Conservation (phyloP, 2,329 filamentous ascomycete genomes). For the Claviceps lovelessii region DNA sequence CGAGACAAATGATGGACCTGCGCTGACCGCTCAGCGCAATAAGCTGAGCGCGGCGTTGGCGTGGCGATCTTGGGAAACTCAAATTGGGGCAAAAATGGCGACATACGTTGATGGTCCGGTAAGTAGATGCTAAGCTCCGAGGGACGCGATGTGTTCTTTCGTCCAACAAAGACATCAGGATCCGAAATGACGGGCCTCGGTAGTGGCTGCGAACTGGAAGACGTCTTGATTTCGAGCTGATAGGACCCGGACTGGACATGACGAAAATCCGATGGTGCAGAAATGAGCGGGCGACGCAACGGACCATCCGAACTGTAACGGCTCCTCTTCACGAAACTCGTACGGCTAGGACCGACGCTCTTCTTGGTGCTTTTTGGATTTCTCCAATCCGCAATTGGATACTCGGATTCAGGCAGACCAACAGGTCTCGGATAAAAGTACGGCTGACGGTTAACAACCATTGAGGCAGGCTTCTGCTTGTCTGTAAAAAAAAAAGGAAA, state of each 20-base stretch:
- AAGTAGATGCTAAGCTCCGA: slow-evolving; percentile 42
- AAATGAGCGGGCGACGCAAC: slow-evolving; percentile 41
- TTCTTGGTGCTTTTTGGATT: slow-evolving; percentile 7
- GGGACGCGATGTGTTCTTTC: slow-evolving; percentile 32
- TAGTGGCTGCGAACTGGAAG: slow-evolving; percentile 3
- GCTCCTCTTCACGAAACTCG: slow-evolving; percentile 31
- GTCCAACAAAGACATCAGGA: slow-evolving; percentile 10
- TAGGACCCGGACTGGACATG: slow-evolving; percentile 39
- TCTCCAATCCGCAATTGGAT: slow-evolving; percentile 8
- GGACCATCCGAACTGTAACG: slow-evolving; percentile 30
- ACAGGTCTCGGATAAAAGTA: slow-evolving; percentile 15
- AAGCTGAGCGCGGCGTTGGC: slow-evolving; percentile 23
- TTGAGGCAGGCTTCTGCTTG: slow-evolving; percentile 15
- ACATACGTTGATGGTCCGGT: slow-evolving; percentile 27
- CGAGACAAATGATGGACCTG: slow-evolving; percentile 19
- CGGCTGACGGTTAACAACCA: slow-evolving; percentile 17
- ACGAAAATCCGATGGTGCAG: slow-evolving; percentile 44
- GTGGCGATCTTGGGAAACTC: slow-evolving; percentile 24
- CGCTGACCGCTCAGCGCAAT: slow-evolving; percentile 18
- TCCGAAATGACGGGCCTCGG: background rate
- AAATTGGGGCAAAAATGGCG: slow-evolving; percentile 42
- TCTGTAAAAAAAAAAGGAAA: slow-evolving; percentile 7
- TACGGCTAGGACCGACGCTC: slow-evolving; percentile 21
- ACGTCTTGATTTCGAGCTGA: slow-evolving; percentile 17
- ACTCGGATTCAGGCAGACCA: slow-evolving; percentile 10